Evolutionary conservation across 148 eudicot genomes (phyloP).

Genomic region (Camellia lanceoleosa): DNA sequence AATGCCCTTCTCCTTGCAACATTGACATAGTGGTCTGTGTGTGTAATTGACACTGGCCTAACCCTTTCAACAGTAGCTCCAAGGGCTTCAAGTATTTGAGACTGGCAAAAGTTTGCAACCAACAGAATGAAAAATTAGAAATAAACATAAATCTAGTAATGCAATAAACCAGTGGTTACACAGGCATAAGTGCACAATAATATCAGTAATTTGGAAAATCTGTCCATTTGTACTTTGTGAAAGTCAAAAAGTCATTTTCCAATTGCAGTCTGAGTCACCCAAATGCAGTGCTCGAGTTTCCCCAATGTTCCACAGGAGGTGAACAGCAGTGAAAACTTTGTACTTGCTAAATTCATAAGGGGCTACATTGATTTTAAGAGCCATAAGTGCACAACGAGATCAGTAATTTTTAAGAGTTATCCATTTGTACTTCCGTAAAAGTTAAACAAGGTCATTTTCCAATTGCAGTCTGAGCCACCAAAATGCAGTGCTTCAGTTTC

Average conservation of each 20-base stretch:
- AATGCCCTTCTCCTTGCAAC: constrained; percentile 87
- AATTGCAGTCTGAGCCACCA: no score
- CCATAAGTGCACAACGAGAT: no score
- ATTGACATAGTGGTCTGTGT: constrained; percentile 87
- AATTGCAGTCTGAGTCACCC: not conserved
- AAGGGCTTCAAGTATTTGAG: constrained; percentile 91
- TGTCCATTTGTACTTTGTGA: not conserved
- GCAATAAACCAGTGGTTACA: not conserved
- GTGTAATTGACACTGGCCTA: constrained; percentile 97
- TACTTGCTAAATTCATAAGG: not conserved
- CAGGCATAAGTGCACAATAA: not conserved
- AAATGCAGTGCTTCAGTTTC: no score
- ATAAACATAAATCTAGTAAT: not conserved
- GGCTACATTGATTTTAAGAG: not conserved
- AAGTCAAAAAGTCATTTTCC: not conserved
- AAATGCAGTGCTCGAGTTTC: not conserved
- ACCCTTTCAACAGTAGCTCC: constrained; percentile 96
- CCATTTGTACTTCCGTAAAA: no score
- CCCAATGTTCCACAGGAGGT: not conserved
- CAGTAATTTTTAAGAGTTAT: no score
- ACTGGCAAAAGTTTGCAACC: constrained; percentile 36
- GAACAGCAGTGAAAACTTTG: not conserved
- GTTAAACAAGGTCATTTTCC: no score
- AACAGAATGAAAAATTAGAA: not conserved
- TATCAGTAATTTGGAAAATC: constrained; percentile 2